Base-by-base conservation (phyloP, 805 yeast genomes). In the Metschnikowia peoriensis region DNA sequence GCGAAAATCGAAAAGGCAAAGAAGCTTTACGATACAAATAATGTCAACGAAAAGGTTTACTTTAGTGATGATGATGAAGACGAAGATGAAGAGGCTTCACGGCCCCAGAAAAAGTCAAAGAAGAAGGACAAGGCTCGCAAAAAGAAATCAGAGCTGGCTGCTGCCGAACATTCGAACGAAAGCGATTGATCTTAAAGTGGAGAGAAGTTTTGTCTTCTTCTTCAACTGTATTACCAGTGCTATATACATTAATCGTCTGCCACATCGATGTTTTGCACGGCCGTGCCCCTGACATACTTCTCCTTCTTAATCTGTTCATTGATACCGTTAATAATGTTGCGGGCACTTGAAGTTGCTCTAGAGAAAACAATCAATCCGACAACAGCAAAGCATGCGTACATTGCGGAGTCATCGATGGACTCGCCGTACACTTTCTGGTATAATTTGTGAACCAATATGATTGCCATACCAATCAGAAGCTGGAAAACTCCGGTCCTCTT, bases 221-320 rank as follows among this genome's bases (percentile, higher is more conserved):
- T 11, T 27, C 35, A 11, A 41, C 42, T 47, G 38, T n/a, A 1
- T 7, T 6, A 34, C 22, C 11, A 12, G 22, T 32, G n/a, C 44
- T 41, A 44, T 48, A 38, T 16, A 35, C 46, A 38, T 22, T 48
- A 46, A 6, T 58, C 60, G 11, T 52, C 61, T 1, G 34, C 47
- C 6, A 42, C 43, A 11, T 54, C 67, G 38, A 66, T 46, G 60
- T 77, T 80, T 57, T 80, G 81, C 50, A 82, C 70, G 4, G 83
- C 78, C 59, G 82, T 77, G 1, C 86, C 86, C 47, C 75, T 74
- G 11, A 82, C 82, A 54, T 82, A 83, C 53, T 75, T 74, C 57
- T 82, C 84, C 52, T 80, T 80, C 61, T 79, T 81, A n/a, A 83
- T 83, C 57, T 75, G 74, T 44, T 76, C 75, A 46, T 72, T 69